Conservation (phyloP, 345 rosid genomes). For the Hibiscus tridactylites region DNA sequence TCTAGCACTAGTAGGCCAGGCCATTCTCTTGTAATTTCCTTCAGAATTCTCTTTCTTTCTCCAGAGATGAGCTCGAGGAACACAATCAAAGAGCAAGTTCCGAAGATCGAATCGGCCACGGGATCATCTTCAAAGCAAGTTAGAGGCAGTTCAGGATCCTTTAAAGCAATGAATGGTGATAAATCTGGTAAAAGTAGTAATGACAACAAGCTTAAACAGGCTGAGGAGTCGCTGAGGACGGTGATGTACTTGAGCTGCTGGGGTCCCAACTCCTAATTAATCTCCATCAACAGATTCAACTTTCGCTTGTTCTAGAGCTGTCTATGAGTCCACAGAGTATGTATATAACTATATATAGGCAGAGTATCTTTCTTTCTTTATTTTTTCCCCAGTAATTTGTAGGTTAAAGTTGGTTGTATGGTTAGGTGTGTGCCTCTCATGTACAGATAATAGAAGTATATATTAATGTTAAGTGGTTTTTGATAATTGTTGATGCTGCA, state of each 20-base stretch:
- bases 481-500: not conserved
- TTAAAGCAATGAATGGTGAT: not conserved
- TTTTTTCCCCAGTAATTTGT: not conserved
- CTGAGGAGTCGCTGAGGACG: slow-evolving; percentile 37
- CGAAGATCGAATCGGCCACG: slow-evolving; percentile 4
- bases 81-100: slow-evolving; percentile 10
- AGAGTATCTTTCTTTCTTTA: not conserved
- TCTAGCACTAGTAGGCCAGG: not conserved
- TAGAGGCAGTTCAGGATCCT: slow-evolving; percentile 13
- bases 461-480: not conserved
- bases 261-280: slow-evolving; percentile 19
- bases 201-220: slow-evolving; percentile 21
- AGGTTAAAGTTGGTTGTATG: not conserved
- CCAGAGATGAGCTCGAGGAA: slow-evolving; percentile 15
- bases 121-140: slow-evolving; percentile 18
- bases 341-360: no score
- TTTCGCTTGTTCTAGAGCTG: not conserved
- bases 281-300: not conserved
- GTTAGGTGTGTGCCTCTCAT: not conserved
- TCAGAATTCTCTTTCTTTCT: not conserved
- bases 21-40: not conserved
- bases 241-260: slow-evolving; percentile 41
- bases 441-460: not conserved
- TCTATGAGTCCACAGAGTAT: not conserved
- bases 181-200: slow-evolving; percentile 1